phyloP scores from a whole-genome alignment of 2,329 filamentous ascomycete species.

The Pseudocercospora crystallina region DNA sequence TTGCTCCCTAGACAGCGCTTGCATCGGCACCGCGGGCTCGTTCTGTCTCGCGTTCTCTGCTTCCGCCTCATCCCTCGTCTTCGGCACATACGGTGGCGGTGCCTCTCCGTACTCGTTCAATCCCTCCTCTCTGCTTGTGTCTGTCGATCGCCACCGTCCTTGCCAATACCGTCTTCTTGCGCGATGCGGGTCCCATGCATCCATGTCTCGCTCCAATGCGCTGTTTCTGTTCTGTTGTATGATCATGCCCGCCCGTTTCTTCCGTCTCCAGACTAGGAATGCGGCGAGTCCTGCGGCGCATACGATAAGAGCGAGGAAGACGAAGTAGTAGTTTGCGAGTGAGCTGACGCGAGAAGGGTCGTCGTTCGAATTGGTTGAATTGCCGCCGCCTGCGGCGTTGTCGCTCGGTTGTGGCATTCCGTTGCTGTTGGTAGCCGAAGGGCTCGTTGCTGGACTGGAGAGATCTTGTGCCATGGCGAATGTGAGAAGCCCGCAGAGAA shows the following conservation, averaged over 20 bases:
- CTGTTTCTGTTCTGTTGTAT: constrained; percentile 9
- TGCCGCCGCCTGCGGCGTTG: constrained; percentile 3
- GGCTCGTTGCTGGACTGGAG: background rate
- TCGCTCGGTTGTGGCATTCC: background rate
- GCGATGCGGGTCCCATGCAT: constrained; percentile 12
- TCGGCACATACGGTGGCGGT: constrained; percentile 60
- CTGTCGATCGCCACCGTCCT: constrained; percentile 19
- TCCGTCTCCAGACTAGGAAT: constrained; percentile 48
- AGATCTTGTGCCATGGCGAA: background rate
- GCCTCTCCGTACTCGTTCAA: constrained; percentile 65
- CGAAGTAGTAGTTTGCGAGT: constrained; percentile 53
- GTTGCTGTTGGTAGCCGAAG: background rate
- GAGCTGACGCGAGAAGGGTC: constrained; percentile 13
- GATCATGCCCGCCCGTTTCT: constrained; percentile 32
- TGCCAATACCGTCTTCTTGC: constrained; percentile 32
- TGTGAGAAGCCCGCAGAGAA: background rate
- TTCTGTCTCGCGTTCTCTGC: constrained; percentile 9
- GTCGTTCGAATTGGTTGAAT: constrained; percentile 3
- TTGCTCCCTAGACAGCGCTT: constrained; percentile 39
- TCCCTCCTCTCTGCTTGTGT: constrained; percentile 51
- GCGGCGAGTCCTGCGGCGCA: constrained; percentile 46
- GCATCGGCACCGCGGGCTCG: constrained; percentile 38
- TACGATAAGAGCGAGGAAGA: constrained; percentile 57
- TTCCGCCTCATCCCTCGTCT: constrained; percentile 28
- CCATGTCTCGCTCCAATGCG: constrained; percentile 19